Conservation (phyloP, 495 filamentous ascomycete genomes). For the Penicillium salamii region DNA sequence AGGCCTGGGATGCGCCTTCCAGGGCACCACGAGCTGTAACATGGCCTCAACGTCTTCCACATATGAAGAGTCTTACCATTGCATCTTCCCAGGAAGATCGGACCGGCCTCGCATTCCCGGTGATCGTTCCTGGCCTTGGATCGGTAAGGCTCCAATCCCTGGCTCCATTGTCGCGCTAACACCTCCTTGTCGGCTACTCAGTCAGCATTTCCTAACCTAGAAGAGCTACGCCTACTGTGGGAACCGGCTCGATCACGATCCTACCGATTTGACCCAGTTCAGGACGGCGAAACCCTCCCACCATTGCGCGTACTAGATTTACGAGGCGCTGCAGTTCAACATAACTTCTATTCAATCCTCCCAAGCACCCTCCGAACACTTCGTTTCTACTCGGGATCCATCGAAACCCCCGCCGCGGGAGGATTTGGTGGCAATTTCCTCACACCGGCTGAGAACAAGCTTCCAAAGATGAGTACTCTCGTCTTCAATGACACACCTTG, state of each 20-base stretch:
- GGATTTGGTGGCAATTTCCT: neutral
- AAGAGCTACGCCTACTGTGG: conserved; percentile 35
- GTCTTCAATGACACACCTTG: conserved; percentile 30
- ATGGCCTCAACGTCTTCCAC: conserved; percentile 34
- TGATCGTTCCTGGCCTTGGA: conserved; percentile 16
- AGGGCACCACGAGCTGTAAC: neutral
- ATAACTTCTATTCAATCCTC: conserved; percentile 14
- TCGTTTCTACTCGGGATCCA: conserved; percentile 26
- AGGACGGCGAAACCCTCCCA: conserved; percentile 8
- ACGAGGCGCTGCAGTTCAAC: conserved; percentile 21
- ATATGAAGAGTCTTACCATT: conserved; percentile 34
- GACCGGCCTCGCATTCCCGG: conserved; percentile 1
- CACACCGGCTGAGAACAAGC: neutral
- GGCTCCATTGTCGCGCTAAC: neutral
- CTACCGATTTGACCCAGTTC: conserved; percentile 5
- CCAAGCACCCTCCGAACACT: conserved; percentile 34
- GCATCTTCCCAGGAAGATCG: conserved; percentile 11
- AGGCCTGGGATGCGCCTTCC: conserved; percentile 11
- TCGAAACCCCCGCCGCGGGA: neutral
- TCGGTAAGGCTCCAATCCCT: neutral
- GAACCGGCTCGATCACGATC: conserved; percentile 20
- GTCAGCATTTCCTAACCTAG: conserved; percentile 32
- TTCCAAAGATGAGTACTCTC: conserved; percentile 33
- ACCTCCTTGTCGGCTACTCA: neutral
- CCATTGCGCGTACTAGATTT: conserved; percentile 34